These are phyloP conservation scores for Linnemannia exigua DNA, from an alignment of 192 early-diverging fungal genomes.

Conservation along the genomic window DNA sequence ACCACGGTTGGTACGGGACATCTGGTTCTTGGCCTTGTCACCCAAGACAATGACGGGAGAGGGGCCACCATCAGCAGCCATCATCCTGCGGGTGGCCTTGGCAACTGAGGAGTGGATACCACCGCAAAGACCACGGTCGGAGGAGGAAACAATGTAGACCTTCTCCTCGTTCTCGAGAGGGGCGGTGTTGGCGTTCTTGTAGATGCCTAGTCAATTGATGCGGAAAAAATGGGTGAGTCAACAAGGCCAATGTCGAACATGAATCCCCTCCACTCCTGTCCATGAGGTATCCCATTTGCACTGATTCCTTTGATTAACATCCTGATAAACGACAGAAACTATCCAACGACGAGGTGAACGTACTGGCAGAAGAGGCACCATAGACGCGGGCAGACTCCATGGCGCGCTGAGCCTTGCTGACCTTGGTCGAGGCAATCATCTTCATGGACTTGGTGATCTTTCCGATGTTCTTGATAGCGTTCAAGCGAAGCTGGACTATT, in stretches of 20 bases:
- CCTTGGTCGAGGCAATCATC: constrained; percentile 99
- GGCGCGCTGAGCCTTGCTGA: constrained; percentile 86
- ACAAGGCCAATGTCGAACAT: neutral
- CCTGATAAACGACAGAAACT: neutral
- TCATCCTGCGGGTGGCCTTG: constrained; percentile 80
- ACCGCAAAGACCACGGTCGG: constrained; percentile 98
- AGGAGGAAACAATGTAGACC: constrained; percentile 87
- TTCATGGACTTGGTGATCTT: constrained; percentile 99
- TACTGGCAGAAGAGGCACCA: constrained; percentile 74
- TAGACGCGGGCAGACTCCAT: constrained; percentile 92
- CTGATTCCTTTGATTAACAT: neutral
- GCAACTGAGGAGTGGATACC: constrained; percentile 97
- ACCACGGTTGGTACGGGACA: constrained; percentile 79
- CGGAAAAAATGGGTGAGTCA: neutral
- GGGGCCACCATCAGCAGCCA: constrained; percentile 52
- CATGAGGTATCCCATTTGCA: neutral
- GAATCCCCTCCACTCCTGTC: neutral
- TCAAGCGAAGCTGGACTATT: constrained; percentile 92
- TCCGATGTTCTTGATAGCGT: constrained; percentile 97
- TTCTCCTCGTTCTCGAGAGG: constrained; percentile 73
- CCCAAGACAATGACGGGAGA: constrained; percentile 83
- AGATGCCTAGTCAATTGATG: constrained; percentile 67
- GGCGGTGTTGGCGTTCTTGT: constrained; percentile 80
- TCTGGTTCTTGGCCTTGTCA: constrained; percentile 94
- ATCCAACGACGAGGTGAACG: neutral